These are phyloP conservation scores for Carex kokanica DNA, from an alignment of 176 grass and related monocot species.

Conservation along the genomic window DNA sequence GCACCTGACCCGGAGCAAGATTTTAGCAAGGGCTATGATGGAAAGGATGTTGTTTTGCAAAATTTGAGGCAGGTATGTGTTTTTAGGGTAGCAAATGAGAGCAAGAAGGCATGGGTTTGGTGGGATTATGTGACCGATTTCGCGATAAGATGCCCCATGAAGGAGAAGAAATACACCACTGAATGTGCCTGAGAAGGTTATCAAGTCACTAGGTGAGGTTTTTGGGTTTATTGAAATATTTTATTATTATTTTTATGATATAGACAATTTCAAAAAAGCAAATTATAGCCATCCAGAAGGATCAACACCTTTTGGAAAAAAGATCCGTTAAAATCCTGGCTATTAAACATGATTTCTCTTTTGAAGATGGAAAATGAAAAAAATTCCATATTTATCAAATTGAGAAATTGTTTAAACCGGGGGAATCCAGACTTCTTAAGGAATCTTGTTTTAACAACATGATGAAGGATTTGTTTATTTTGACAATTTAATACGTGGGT, in stretches of 20 bases:
- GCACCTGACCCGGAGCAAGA: slow-evolving; percentile 83
- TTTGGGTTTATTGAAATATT: neutral
- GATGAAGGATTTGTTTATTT: too few species aligned
- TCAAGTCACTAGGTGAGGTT: slow-evolving; percentile 75
- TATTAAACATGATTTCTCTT: too few species aligned
- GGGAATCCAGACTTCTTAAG: too few species aligned
- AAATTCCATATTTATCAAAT: too few species aligned
- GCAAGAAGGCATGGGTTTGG: slow-evolving; percentile 75
- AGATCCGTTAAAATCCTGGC: too few species aligned
- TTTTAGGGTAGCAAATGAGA: slow-evolving; percentile 68
- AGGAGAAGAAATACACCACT: slow-evolving; percentile 82
- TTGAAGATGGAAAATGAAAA: too few species aligned
- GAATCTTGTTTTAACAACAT: too few species aligned
- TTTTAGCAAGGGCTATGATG: slow-evolving; percentile 94
- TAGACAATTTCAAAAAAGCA: too few species aligned
- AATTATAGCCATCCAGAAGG: too few species aligned
- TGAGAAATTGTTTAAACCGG: too few species aligned
- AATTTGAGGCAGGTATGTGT: slow-evolving; percentile 83
- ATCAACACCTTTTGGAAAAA: too few species aligned
- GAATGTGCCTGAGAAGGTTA: slow-evolving; percentile 80
- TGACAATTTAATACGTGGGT: neutral
- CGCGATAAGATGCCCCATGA: slow-evolving; percentile 79
- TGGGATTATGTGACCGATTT: slow-evolving; percentile 96
- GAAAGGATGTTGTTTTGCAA: slow-evolving; percentile 87
- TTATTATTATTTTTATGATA: too few species aligned